Evolutionary conservation across 352 stramenopile species (phyloP).

Genomic region (Phytophthora rubi): DNA sequence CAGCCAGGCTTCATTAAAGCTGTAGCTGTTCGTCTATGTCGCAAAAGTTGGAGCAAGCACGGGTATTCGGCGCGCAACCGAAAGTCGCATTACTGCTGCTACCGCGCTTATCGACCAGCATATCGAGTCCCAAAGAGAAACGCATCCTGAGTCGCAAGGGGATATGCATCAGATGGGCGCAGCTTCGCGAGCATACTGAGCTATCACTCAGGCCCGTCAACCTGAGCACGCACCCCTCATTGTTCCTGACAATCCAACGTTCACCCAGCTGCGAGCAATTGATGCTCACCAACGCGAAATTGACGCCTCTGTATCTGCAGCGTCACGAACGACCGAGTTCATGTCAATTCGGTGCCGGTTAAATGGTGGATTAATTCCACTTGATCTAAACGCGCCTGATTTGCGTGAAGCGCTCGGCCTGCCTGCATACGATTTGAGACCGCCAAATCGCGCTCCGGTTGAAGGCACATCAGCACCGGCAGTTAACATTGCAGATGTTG

Average conservation of each 20-base stretch:
- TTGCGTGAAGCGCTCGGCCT: not conserved
- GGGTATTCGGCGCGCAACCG: not conserved
- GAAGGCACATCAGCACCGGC: not conserved
- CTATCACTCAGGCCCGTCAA: not conserved
- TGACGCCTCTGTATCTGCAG: not conserved
- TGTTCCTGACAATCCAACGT: not conserved
- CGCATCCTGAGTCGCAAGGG: no score
- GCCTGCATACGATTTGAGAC: not conserved
- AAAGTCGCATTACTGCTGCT: not conserved
- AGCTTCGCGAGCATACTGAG: not conserved
- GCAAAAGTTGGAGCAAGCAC: not conserved
- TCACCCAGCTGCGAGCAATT: not conserved
- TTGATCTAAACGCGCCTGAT: not conserved
- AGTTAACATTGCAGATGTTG: not conserved
- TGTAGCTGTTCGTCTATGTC: not conserved
- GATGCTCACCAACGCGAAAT: not conserved
- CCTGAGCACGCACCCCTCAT: not conserved
- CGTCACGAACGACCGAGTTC: not conserved
- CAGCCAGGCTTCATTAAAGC: not conserved
- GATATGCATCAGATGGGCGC: not conserved
- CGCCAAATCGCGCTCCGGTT: not conserved
- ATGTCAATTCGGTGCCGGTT: not conserved
- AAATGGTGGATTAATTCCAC: not conserved
- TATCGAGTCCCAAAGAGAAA: not conserved
- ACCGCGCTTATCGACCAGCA: not conserved